Base-by-base conservation (phyloP, 257 asterid species). In the Solanum virginianum region DNA sequence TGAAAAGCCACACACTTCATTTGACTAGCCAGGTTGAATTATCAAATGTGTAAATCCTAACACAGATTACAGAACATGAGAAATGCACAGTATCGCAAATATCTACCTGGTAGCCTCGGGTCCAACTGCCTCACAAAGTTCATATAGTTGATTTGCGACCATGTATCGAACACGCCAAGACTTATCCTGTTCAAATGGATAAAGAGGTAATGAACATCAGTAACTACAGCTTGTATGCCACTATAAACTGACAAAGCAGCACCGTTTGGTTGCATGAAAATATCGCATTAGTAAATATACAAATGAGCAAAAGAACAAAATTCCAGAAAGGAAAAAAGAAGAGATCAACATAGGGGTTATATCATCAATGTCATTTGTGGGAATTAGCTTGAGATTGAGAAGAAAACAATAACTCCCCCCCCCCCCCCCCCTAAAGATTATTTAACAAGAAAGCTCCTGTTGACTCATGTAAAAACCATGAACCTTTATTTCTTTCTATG, bases 151-250 rank as follows among this genome's bases (percentile, higher is more conserved):
- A 84, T 89, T 89, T 49, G 91, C 91, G 74, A 89, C 91, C 91
- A 89, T 89, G 63, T 87, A 89, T 36, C 90, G 91, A 79, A 89
- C 90, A 54, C 91, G 90, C 91, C 90, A 89, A 81, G 91, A 89
- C 84, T 87, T 89, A 75, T 89, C 91, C 91, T 89, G 87, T 74
- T 83, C 71, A 86, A 49, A 80, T 15, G 8, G 8, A 80, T 41
- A 54, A 55, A 53, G 24, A 69, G 80, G 86, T 83, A 83, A 54
- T 51, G 54, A 83, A 51, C 60, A 75, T 53, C 65, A 79, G 65
- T 53, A 55, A 79, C 4, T 53, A 79, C 65, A 54, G 11, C 6
- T 47, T 16, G 17, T 79, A 53, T 16, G 83, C 3, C 49, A 79
- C 45, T 51, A 24, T 2, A 26, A 77, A 26, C 47, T 77, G 65